Evolutionary conservation across 495 filamentous ascomycete species (phyloP).

Genomic region (Zalerion maritima): DNA sequence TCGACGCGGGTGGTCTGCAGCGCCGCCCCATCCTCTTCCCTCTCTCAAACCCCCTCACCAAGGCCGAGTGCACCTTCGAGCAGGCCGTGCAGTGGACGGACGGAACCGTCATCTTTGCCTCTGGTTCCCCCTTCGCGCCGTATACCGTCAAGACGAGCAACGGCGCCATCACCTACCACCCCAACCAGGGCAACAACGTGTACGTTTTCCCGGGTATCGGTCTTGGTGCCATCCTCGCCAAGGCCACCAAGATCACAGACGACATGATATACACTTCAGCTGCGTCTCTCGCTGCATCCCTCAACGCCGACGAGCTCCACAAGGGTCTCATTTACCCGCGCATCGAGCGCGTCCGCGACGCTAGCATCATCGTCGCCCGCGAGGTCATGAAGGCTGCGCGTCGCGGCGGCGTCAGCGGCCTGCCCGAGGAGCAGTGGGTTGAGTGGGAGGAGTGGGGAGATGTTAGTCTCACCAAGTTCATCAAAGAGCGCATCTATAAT

Average conservation of each 20-base stretch:
- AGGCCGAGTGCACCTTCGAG: constrained; percentile 95
- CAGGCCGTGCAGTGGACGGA: constrained; percentile 79
- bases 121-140: constrained; percentile 83
- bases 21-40: constrained; percentile 81
- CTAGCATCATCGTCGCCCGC: constrained; percentile 72
- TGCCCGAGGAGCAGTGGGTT: constrained; percentile 56
- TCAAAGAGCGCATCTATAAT: constrained; percentile 72
- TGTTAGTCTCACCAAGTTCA: constrained; percentile 60
- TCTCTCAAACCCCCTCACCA: constrained; percentile 83
- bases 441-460: constrained; percentile 75
- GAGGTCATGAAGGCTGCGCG: constrained; percentile 86
- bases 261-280: constrained; percentile 92
- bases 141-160: constrained; percentile 49
- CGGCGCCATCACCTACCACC: constrained; percentile 55
- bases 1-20: constrained; percentile 56
- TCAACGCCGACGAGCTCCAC: constrained; percentile 66
- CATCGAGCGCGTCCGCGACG: constrained; percentile 79
- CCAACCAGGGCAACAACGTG: constrained; percentile 83
- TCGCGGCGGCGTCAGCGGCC: constrained; percentile 35
- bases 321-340: constrained; percentile 85
- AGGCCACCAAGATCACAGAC: constrained; percentile 78
- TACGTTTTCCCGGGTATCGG: constrained; percentile 98
- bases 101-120: constrained; percentile 82
- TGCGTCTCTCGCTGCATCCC: constrained; percentile 58
- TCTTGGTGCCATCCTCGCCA: constrained; percentile 83